A percentile compares a stretch with the other conserved stretches of the same genome.
Evolutionary conservation across 2,329 filamentous ascomycete genomes (phyloP).

Genomic region (Epichloe typhina): DNA sequence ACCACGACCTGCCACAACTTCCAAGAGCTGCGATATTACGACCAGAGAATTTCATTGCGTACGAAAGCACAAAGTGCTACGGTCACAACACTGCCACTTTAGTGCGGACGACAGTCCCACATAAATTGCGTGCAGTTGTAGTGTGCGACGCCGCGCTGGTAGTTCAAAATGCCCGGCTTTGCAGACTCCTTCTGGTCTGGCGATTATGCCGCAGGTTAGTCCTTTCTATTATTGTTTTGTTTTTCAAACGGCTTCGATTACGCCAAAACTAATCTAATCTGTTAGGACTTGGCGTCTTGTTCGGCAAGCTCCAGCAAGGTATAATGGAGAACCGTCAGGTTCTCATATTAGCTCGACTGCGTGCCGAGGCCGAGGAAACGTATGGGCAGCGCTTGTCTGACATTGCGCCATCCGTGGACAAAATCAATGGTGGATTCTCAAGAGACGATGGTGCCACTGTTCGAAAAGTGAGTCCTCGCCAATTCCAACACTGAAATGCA

Average conservation of each 20-base stretch:
- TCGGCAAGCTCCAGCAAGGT: slow-evolving; percentile 92
- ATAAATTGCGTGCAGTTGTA: neutral
- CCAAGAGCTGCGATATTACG: too few species aligned
- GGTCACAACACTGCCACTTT: neutral
- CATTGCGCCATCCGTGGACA: slow-evolving; percentile 72
- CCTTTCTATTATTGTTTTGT: neutral
- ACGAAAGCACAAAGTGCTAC: neutral
- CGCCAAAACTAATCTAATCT: slow-evolving; percentile 8
- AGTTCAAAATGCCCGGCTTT: slow-evolving; percentile 65
- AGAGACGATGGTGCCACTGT: slow-evolving; percentile 93
- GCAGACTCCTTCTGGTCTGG: slow-evolving; percentile 95
- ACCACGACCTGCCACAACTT: neutral
- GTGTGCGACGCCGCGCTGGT: slow-evolving; percentile 4
- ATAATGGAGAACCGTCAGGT: slow-evolving; percentile 92
- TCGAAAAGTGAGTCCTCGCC: slow-evolving; percentile 54
- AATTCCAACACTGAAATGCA: neutral
- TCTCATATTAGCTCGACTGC: slow-evolving; percentile 79
- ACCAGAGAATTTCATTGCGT: too few species aligned
- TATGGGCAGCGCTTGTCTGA: slow-evolving; percentile 73
- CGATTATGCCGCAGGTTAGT: slow-evolving; percentile 85
- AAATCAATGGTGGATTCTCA: slow-evolving; percentile 68
- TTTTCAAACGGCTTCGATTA: neutral
- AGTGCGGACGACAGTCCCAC: neutral
- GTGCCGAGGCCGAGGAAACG: slow-evolving; percentile 85
- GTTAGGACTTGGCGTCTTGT: slow-evolving; percentile 75